phyloP scores from a whole-genome alignment of 257 asterid genomes.

The Jacaranda copaia region DNA sequence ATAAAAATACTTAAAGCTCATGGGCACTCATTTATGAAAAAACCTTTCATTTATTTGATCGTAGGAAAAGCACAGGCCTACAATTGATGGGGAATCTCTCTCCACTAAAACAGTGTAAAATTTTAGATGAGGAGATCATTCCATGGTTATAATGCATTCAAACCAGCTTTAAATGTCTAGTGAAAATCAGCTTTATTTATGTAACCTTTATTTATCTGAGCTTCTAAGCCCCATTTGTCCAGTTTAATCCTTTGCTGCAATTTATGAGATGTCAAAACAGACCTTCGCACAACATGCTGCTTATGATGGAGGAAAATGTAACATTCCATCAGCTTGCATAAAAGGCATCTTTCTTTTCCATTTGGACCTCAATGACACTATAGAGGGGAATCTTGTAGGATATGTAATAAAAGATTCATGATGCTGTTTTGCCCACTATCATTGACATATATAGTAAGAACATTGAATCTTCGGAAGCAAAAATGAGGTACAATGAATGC shows the following conservation, averaged over 20 bases:
- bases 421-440: background rate
- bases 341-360: no score
- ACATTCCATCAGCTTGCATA: no score
- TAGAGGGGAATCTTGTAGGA: background rate
- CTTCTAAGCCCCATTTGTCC: no score
- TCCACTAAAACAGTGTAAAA: background rate
- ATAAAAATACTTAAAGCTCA: background rate
- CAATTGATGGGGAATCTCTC: background rate
- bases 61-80: background rate
- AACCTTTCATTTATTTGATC: background rate
- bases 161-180: background rate
- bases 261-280: background rate
- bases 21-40: background rate
- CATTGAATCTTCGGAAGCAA: background rate
- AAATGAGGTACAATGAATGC: background rate
- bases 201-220: no score
- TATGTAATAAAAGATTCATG: background rate
- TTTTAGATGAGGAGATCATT: background rate
- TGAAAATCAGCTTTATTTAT: no score
- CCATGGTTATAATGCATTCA: background rate
- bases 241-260: background rate
- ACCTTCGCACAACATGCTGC: background rate
- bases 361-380: no score
- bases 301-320: background rate
- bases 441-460: background rate